These are phyloP conservation scores for Aspergillus pseudoglaucus DNA, from an alignment of 2,329 filamentous ascomycete genomes.

Conservation along the genomic window DNA sequence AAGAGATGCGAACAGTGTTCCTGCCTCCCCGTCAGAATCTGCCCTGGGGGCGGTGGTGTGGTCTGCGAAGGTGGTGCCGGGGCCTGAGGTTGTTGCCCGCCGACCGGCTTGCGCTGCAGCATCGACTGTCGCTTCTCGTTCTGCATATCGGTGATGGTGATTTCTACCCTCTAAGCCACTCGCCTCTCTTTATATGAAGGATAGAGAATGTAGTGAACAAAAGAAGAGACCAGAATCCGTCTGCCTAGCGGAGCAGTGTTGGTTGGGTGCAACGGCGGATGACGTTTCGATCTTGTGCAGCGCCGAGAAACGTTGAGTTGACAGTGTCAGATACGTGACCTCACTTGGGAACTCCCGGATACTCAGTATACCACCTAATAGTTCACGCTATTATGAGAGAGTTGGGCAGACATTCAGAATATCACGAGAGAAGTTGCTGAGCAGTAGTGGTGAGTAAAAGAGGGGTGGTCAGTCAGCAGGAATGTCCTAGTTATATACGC, in stretches of 20 bases:
- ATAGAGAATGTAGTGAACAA: not conserved
- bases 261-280: not conserved
- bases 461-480: too few relatives aligned
- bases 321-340: too few relatives aligned
- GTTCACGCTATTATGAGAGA: too few relatives aligned
- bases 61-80: not conserved
- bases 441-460: too few relatives aligned
- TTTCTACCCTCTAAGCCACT: too few relatives aligned
- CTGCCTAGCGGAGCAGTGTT: not conserved
- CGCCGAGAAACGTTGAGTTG: not conserved
- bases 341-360: too few relatives aligned
- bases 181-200: too few relatives aligned
- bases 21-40: conserved; percentile 84
- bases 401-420: too few relatives aligned
- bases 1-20: conserved; percentile 69
- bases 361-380: too few relatives aligned
- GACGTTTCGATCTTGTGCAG: not conserved
- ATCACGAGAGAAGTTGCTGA: too few relatives aligned
- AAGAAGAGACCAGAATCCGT: not conserved
- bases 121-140: not conserved
- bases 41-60: conserved; percentile 45
- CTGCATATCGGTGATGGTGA: not conserved
- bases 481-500: too few relatives aligned
- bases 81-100: conserved; percentile 6
- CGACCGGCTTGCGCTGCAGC: conserved; percentile 3